phyloP scores from a whole-genome alignment of 805 yeast genomes.

The Isabelozyma gotoi region DNA sequence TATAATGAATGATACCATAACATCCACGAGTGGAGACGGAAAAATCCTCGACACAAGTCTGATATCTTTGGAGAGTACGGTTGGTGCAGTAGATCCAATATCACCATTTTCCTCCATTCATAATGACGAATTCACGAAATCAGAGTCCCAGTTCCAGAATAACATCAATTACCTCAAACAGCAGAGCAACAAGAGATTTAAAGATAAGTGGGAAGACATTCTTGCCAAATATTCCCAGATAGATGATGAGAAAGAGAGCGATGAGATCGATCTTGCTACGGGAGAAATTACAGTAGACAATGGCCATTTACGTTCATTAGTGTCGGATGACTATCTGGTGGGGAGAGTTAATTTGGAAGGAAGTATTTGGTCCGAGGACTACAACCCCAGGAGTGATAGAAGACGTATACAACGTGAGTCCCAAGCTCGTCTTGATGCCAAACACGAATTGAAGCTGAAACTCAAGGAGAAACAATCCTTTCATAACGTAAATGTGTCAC shows the following conservation, averaged over 20 bases:
- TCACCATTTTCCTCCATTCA: neutral
- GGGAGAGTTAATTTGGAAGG: slow-evolving; percentile 13
- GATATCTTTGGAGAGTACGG: slow-evolving; percentile 19
- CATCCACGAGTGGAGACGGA: neutral
- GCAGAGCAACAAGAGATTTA: slow-evolving; percentile 27
- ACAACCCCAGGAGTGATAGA: slow-evolving; percentile 19
- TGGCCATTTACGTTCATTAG: slow-evolving; percentile 63
- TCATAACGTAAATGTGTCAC: slow-evolving; percentile 7
- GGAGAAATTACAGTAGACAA: slow-evolving; percentile 64
- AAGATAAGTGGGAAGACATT: slow-evolving; percentile 49
- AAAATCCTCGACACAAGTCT: slow-evolving; percentile 8
- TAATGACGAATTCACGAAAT: neutral
- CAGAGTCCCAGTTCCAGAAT: slow-evolving; percentile 18
- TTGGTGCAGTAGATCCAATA: slow-evolving; percentile 4
- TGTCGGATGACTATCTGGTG: slow-evolving; percentile 3
- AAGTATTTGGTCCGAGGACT: slow-evolving; percentile 39
- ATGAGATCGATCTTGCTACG: slow-evolving; percentile 61
- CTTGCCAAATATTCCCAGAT: slow-evolving; percentile 50
- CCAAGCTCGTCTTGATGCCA: slow-evolving; percentile 6
- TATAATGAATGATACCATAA: neutral
- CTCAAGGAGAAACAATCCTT: slow-evolving; percentile 16
- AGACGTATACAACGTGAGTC: slow-evolving; percentile 8
- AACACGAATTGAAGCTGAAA: slow-evolving; percentile 13
- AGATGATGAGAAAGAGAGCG: slow-evolving; percentile 54
- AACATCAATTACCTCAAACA: slow-evolving; percentile 25